Conservation (phyloP, 306 rosid genomes). For the Psophocarpus tetragonolobus region DNA sequence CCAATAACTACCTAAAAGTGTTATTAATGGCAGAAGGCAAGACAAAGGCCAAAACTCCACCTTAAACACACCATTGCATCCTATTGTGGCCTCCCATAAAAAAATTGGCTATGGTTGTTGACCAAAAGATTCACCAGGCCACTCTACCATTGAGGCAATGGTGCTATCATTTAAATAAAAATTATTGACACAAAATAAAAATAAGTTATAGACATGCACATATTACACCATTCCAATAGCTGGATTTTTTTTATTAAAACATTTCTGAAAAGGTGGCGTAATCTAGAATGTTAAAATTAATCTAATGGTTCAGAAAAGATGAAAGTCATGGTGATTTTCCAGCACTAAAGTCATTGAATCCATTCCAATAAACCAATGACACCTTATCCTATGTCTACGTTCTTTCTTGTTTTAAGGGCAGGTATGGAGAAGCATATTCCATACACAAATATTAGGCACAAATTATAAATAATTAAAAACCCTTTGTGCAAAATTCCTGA, state of each 20-base stretch:
- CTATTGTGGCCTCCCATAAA: neutral
- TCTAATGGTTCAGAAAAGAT: too few species aligned
- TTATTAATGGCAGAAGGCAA: neutral
- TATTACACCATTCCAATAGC: too few species aligned
- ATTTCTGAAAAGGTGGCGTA: too few species aligned
- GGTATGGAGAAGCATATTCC: neutral
- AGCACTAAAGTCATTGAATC: too few species aligned
- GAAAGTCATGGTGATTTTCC: too few species aligned
- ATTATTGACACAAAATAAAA: too few species aligned
- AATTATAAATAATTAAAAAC: neutral
- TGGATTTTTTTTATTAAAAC: too few species aligned
- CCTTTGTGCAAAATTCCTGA: neutral
- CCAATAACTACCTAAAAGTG: neutral
- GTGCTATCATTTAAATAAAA: neutral
- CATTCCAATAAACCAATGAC: neutral
- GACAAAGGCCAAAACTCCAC: neutral
- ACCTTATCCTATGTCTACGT: neutral
- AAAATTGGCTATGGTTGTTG: neutral
- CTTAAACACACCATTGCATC: neutral
- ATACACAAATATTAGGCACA: neutral
- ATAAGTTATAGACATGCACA: too few species aligned
- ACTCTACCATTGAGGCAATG: neutral
- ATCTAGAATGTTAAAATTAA: too few species aligned
- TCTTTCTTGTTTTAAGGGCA: neutral
- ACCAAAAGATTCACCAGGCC: neutral